Evolutionary conservation across 1,139 yeast genomes (phyloP).

Genomic region (Magnusiomyces fungicola): DNA sequence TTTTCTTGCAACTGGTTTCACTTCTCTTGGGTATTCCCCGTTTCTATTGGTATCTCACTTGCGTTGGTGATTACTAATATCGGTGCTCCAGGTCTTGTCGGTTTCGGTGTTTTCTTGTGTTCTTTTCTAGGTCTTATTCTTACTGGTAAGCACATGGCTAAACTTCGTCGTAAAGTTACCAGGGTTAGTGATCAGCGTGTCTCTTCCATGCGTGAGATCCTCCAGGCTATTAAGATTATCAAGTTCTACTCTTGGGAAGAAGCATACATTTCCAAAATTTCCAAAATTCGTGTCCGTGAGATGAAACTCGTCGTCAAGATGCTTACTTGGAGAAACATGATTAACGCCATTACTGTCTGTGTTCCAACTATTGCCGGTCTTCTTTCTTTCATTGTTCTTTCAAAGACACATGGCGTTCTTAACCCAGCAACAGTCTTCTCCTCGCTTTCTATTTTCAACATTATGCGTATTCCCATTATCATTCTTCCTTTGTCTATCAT

Average conservation of each 20-base stretch:
- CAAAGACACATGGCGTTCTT: conserved; percentile 48
- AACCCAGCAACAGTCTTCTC: conserved; percentile 72
- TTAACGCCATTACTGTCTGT: conserved; percentile 55
- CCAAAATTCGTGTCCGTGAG: conserved; percentile 43
- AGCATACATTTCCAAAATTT: conserved; percentile 45
- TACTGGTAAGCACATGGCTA: conserved; percentile 37
- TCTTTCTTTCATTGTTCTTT: conserved; percentile 65
- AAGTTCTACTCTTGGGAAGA: conserved; percentile 73
- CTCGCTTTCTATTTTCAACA: conserved; percentile 67
- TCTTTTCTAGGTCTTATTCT: conserved; percentile 24
- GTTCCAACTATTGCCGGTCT: conserved; percentile 63
- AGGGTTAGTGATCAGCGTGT: conserved; percentile 53
- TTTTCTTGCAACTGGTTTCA: conserved; percentile 69
- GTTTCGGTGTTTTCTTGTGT: conserved; percentile 43
- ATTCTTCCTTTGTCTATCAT: conserved; percentile 62
- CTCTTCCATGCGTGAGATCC: conserved; percentile 52
- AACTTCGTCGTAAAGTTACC: conserved; percentile 40
- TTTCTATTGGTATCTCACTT: conserved; percentile 56
- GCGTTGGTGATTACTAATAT: conserved; percentile 60
- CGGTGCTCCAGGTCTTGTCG: conserved; percentile 67
- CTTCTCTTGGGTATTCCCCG: conserved; percentile 53
- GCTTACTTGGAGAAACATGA: conserved; percentile 39
- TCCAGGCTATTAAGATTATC: conserved; percentile 59
- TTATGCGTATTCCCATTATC: conserved; percentile 61
- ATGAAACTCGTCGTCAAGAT: conserved; percentile 27